phyloP scores from a whole-genome alignment of 306 rosid species.

The Glycine soja region DNA sequence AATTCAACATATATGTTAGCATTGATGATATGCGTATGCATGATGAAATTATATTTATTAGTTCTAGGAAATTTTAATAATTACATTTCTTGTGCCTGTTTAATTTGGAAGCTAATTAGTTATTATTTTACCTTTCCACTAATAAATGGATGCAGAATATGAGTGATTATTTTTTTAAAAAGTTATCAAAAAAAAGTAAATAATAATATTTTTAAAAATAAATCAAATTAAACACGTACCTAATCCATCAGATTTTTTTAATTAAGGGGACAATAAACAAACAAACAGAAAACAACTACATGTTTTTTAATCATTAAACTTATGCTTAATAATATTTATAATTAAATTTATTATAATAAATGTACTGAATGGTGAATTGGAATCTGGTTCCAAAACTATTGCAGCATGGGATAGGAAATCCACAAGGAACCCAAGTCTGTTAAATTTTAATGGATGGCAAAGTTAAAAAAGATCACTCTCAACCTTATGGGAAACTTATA shows the following conservation, averaged over 20 bases:
- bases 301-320: neutral
- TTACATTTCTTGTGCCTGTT: neutral
- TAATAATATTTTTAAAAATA: no score
- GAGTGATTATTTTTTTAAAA: neutral
- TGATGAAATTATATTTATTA: neutral
- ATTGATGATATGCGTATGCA: neutral
- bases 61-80: neutral
- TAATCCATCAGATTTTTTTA: neutral
- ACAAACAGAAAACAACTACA: neutral
- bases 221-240: neutral
- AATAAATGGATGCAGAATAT: no score
- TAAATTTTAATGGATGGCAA: neutral
- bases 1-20: slow-evolving; percentile 33
- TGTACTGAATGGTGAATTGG: neutral
- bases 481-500: neutral
- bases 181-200: no score
- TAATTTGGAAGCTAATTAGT: neutral
- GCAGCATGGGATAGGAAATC: slow-evolving; percentile 84
- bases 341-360: neutral
- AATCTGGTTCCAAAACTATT: slow-evolving; percentile 1
- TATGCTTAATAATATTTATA: neutral
- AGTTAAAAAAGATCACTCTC: neutral
- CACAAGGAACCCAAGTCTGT: slow-evolving; percentile 79
- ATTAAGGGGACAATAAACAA: no score
- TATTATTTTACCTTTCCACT: no score